These are phyloP conservation scores for Rubus parviflorus DNA, from an alignment of 306 rosid species.

Conservation along the genomic window DNA sequence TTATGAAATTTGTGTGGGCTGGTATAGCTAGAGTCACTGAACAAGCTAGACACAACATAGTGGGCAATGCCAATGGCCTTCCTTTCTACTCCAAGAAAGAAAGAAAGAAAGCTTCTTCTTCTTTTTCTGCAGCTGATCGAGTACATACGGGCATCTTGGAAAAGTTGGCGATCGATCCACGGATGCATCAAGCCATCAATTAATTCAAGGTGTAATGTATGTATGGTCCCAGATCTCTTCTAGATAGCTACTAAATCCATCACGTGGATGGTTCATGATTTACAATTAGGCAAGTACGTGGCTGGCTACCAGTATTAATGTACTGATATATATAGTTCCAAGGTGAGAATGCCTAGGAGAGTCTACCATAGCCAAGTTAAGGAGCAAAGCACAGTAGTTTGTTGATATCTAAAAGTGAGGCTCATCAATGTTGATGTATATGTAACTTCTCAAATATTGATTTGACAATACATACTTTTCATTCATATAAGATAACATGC, in stretches of 20 bases:
- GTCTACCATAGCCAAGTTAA: too few relatives aligned
- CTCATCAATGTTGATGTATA: neutral
- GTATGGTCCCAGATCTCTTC: slow-evolving; percentile 1
- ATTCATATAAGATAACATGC: neutral
- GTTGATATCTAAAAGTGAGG: neutral
- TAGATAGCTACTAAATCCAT: neutral
- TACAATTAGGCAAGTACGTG: neutral
- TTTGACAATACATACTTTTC: neutral
- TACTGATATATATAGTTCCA: neutral
- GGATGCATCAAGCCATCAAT: neutral
- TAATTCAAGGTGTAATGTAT: neutral
- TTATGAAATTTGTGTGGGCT: neutral
- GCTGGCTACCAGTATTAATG: neutral
- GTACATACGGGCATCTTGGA: neutral
- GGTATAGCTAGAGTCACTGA: neutral
- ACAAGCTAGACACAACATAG: slow-evolving; percentile 26
- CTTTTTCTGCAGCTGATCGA: neutral
- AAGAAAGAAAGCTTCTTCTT: neutral
- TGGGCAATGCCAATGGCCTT: slow-evolving; percentile 24
- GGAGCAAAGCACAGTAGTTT: too few relatives aligned
- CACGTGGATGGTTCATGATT: slow-evolving; percentile 2
- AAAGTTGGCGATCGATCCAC: neutral
- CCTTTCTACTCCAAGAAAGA: neutral
- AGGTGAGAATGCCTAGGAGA: neutral
- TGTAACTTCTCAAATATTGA: neutral